Percentiles rank a stretch among this genome's conserved stretches.
phyloP scores from a whole-genome alignment of 805 yeast genomes.

The Kuraishia ogatae region DNA sequence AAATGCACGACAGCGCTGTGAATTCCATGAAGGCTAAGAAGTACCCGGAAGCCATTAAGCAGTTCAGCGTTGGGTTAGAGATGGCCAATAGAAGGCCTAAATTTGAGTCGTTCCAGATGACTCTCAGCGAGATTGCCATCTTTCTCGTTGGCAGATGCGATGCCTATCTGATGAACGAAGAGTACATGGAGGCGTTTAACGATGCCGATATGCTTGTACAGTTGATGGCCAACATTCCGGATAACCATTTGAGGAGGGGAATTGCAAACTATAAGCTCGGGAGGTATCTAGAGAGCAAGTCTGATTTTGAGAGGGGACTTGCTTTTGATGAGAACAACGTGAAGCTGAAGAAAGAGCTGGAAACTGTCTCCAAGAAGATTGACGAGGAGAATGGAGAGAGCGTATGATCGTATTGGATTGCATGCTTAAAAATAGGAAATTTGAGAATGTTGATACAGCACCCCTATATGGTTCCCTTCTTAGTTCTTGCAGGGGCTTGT shows the following conservation, averaged over 20 bases:
- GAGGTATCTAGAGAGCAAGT: constrained; percentile 51
- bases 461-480: too few species aligned
- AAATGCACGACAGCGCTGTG: constrained; percentile 57
- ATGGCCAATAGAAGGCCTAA: constrained; percentile 60
- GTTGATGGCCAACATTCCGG: constrained; percentile 52
- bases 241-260: constrained; percentile 65
- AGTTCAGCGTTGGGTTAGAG: constrained; percentile 57
- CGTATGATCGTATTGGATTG: background rate
- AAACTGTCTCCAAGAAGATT: constrained; percentile 35
- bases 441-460: too few species aligned
- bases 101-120: constrained; percentile 67
- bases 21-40: constrained; percentile 45
- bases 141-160: constrained; percentile 67
- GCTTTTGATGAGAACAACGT: constrained; percentile 48
- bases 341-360: constrained; percentile 39
- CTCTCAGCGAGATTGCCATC: constrained; percentile 57
- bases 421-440: too few species aligned
- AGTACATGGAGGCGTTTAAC: constrained; percentile 50
- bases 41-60: constrained; percentile 52
- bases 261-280: constrained; percentile 56
- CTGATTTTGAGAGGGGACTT: constrained; percentile 66
- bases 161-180: constrained; percentile 46
- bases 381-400: constrained; percentile 52
- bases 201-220: constrained; percentile 62
- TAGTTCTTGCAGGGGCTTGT: too few species aligned